Evolutionary conservation across 2,329 filamentous ascomycete genomes (phyloP), one percentile per base, ranked within the genome.

Genomic region (Cladosporium sphaerospermum): DNA sequence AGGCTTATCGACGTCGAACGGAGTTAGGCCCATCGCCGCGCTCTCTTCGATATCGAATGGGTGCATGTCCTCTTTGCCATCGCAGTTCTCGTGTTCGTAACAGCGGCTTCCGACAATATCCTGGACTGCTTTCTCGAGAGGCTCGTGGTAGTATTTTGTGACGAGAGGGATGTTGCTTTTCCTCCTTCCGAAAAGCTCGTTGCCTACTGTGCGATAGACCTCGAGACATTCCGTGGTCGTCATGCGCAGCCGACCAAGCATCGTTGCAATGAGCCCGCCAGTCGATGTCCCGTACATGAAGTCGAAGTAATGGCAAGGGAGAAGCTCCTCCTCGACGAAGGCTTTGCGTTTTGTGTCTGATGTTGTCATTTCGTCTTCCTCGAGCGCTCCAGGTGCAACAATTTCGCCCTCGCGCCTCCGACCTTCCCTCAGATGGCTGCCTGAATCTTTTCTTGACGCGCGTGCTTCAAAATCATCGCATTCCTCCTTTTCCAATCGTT

Each of bases 211-310:
- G 5, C 73, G 65, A 56, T 76, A 77, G 36, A 75, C 68, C 18
- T 75, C 71, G 23, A 78, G 62, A 39, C 72, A 76, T 57, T 77
- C 72, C 1, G 69, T 67, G 3, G 76, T 71, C 1, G 71, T 73
- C 75, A 77, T 77, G 4, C 75, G 74, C 42, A 78, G 62, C 11
- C 75, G 66, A 0, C 72, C 75, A 2, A 78, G 70, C 67, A 78
- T 75, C 2, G 75, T 75, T 1, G 75, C 73, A 53, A 78, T 78
- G 37, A 78, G 64, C 11, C 76, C 76, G n/a, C 76, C 76, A 0
- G 75, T 78, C 37, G 71, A 75, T 4, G 75, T 78, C 18, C 76
- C 76, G 52, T 75, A 77, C 68, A 78, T 77, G 64, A 75, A 75
- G 57, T 79, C 76, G 62, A 78, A 78, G 61, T 78, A 78, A 56